These are phyloP conservation scores for Camelina neglecta DNA, from an alignment of 345 rosid species.

Conservation along the genomic window DNA sequence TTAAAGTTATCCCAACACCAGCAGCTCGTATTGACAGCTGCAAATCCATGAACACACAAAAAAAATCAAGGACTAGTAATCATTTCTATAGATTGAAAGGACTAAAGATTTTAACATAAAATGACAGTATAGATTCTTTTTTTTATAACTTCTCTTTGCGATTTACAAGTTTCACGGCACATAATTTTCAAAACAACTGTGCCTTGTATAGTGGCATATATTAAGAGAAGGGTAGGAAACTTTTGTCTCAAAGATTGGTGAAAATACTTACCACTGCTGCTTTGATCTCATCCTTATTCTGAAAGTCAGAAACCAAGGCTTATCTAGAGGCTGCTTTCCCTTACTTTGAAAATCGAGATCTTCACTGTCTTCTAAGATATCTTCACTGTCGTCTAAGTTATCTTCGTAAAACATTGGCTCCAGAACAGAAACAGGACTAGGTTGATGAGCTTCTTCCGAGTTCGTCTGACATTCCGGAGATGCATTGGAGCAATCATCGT, in stretches of 20 bases:
- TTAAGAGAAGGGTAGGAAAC: constrained; percentile 20
- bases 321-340: constrained; percentile 63
- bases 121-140: not conserved
- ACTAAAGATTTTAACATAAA: not conserved
- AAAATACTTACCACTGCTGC: constrained; percentile 76
- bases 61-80: not conserved
- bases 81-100: constrained; percentile 4
- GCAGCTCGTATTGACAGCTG: constrained; percentile 95
- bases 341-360: constrained; percentile 53
- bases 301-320: constrained; percentile 82
- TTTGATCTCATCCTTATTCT: constrained; percentile 73
- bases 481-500: constrained; percentile 44
- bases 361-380: constrained; percentile 40
- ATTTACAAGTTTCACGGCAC: not conserved
- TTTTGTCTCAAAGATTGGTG: constrained; percentile 14
- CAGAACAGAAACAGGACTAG: constrained; percentile 87
- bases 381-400: constrained; percentile 42
- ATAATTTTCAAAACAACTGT: not conserved
- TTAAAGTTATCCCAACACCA: constrained; percentile 92
- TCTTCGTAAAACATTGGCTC: constrained; percentile 52
- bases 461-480: constrained; percentile 58
- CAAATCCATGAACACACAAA: constrained; percentile 32
- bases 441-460: constrained; percentile 63
- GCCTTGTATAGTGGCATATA: constrained; percentile 2
- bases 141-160: constrained; percentile 13